Conservation (phyloP, 129 eudicot species). For the Oenanthe sinensis region DNA sequence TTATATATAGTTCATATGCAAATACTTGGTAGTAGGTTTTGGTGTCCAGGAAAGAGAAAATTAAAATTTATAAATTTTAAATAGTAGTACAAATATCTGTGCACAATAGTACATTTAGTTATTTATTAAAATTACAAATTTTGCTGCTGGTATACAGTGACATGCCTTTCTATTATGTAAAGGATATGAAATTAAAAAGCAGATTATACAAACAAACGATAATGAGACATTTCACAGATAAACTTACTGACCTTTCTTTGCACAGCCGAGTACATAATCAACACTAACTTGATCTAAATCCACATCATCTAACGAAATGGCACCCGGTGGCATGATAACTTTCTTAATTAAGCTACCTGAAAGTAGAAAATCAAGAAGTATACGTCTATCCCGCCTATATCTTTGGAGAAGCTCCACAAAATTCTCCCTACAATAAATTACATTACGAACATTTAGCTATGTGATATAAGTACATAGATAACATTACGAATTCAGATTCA, state of each 20-base stretch:
- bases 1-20: not conserved
- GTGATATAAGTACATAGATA: not conserved
- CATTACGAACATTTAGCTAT: not conserved
- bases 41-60: not conserved
- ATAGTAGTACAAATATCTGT: not conserved
- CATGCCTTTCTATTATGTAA: not conserved
- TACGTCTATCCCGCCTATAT: slow-evolving; percentile 79
- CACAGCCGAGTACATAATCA: slow-evolving; percentile 78
- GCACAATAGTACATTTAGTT: not conserved
- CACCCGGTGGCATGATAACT: slow-evolving; percentile 98
- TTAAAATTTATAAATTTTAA: not conserved
- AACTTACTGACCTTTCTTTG: slow-evolving; percentile 56
- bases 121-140: not conserved
- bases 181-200: not conserved
- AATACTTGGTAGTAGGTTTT: not conserved
- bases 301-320: slow-evolving; percentile 91
- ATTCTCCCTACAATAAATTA: slow-evolving; percentile 44
- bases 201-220: not conserved
- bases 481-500: not conserved
- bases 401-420: slow-evolving; percentile 73
- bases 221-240: not conserved
- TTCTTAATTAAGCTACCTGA: slow-evolving; percentile 87
- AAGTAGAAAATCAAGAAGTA: slow-evolving; percentile 67
- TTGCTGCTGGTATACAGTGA: not conserved
- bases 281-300: slow-evolving; percentile 99